Evolutionary conservation across 202 grass and related monocot genomes (phyloP), one percentile per base, ranked within the genome.

Genomic region (Setaria viridis): DNA sequence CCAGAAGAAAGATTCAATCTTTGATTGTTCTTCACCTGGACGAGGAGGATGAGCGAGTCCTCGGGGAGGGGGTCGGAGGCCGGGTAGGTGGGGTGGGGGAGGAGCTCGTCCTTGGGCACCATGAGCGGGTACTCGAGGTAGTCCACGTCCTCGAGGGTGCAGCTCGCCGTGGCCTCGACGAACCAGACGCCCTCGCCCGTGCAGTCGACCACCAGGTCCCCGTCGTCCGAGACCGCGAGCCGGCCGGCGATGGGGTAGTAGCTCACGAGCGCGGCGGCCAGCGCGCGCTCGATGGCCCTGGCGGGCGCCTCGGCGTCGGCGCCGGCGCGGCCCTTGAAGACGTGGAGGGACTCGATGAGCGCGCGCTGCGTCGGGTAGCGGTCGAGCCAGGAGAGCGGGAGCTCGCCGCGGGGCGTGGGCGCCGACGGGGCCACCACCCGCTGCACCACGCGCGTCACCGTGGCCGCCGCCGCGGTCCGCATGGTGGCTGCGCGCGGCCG

Each of bases 261-360:
- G 74, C 67, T 67, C 4, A 95, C 93, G 30, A 98, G 85, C 4
- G 93, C 89, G 29, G 67, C 58, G 2, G 79, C 87, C 11, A 94
- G 85, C 4, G 90, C 90, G 63, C 74, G 55, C 76, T 89, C 88
- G 3, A 94, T 88, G 56, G 71, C 76, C 78, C 0, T 49, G 3
- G 90, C 80, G 1, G 92, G 82, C 9, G 42, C 51, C 19, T 67
- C 71, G 25, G 80, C 79, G 0, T 79, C 75, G 51, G 72, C 59
- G 7, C 37, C 73, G 12, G 78, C 82, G 34, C 89, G 91, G 60
- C 89, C 80, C 67, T 92, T 93, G 95, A 98, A 98, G 77, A 98
- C 93, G 64, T 98, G 95, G 45, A 98, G 91, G 51, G 95, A 98
- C 78, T 95, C 95, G 76, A 98, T 98, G 82, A 98, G 89, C 50